Evolutionary conservation across 306 rosid genomes (phyloP).

Genomic region (Cicer pinnatifidum): DNA sequence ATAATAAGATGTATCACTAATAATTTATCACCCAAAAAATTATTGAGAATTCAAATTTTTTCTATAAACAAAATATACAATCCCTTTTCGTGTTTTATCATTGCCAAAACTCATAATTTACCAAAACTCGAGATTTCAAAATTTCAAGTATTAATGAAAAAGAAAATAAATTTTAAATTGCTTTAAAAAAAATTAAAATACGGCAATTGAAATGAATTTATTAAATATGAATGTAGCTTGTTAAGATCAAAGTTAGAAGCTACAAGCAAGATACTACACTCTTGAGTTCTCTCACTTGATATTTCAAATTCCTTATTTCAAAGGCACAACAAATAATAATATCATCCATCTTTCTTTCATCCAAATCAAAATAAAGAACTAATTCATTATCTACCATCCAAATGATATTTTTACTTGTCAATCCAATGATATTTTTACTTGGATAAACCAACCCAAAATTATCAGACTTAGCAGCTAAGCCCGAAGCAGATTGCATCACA

Average conservation of each 20-base stretch:
- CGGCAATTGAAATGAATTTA: conserved; percentile 15
- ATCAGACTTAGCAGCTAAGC: neutral
- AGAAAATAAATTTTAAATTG: conserved; percentile 19
- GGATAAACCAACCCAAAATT: neutral
- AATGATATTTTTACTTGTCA: neutral
- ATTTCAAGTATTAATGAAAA: conserved; percentile 27
- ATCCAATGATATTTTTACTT: neutral
- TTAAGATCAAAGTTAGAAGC: conserved; percentile 3
- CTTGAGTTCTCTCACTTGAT: neutral
- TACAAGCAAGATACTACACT: conserved; percentile 3
- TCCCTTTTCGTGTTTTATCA: conserved; percentile 3
- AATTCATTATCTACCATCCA: neutral
- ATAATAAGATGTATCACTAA: no score
- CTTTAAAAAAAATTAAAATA: conserved; percentile 8
- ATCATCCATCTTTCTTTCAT: conserved; percentile 36
- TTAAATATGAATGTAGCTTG: conserved; percentile 25
- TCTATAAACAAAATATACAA: conserved; percentile 1
- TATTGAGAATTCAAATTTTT: neutral
- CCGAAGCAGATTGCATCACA: neutral
- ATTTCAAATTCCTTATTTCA: neutral
- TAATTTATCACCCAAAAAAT: no score
- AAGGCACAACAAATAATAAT: conserved; percentile 9
- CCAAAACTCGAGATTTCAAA: conserved; percentile 8
- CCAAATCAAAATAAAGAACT: neutral
- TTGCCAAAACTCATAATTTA: neutral